Base-by-base conservation (phyloP, 2,329 filamentous ascomycete genomes). In the Phialophora verrucosa region DNA sequence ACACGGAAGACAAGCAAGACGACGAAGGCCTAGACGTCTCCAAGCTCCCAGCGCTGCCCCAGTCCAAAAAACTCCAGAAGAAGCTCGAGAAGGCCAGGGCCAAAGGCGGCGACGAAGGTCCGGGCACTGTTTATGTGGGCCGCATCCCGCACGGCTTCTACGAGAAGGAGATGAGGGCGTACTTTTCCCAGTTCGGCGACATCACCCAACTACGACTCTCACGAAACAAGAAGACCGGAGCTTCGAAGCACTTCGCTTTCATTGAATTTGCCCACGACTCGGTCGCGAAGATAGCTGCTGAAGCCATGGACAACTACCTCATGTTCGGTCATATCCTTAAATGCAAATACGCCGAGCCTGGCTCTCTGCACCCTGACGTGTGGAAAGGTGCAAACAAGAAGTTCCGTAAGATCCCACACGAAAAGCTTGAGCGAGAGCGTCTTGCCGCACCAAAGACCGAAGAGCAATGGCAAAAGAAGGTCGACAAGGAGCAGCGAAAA, bases 221-320 rank as follows among this genome's bases (percentile, higher is more conserved):
- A 31, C 90, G 95, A 74, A 98, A 97, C 84, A 92, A 91, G 80
- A 90, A 90, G 78, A 98, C 93, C 0, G 95, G 95, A 63, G 88
- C 88, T 65, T 93, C 91, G 77, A 96, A 95, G 83, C 95, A 98
- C 83, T 96, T 91, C 76, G 95, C 92, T 35, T 99, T 97, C 78
- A 86, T 99, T 75, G 92, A 99, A 80, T 99, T 99, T 75, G 81
- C 81, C 2, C 87, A 86, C 6, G 82, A 84, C 38, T 89, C 92
- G 64, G 91, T 93, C n/a, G 94, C 95, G 47, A 90, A 92, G 74
- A 93, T 98, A 73, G 94, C 96, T 32, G 90, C 92, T 58, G 91
- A 93, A 81, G 97, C 95, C 25, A 99, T 99, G 95, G 88, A 97
- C 83, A 96, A 93, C 81, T 99, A 99, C 80, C 87, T 98, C 47